These are phyloP conservation scores for Parathielavia hyrcaniae DNA, from an alignment of 495 filamentous ascomycete species.

Conservation along the genomic window DNA sequence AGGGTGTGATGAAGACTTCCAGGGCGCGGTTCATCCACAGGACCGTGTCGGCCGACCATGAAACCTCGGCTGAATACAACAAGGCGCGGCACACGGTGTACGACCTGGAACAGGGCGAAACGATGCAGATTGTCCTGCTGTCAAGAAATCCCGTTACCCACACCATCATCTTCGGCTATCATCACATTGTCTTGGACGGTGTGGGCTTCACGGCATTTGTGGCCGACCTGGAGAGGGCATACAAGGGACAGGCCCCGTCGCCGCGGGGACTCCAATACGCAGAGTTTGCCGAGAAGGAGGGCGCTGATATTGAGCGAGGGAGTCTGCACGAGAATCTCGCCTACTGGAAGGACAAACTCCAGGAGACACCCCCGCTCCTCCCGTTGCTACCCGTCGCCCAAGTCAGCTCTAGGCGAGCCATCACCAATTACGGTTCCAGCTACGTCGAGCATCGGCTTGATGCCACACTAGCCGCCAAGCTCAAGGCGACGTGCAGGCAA, in stretches of 20 bases:
- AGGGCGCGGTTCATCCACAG: slow-evolving; percentile 13
- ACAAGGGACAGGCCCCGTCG: not conserved
- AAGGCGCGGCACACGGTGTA: slow-evolving; percentile 16
- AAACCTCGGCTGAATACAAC: slow-evolving; percentile 1
- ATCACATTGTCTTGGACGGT: slow-evolving; percentile 33
- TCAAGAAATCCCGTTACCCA: slow-evolving; percentile 3
- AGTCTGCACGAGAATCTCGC: slow-evolving; percentile 12
- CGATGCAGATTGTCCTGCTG: slow-evolving; percentile 20
- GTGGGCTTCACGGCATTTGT: slow-evolving; percentile 9
- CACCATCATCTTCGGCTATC: slow-evolving; percentile 25
- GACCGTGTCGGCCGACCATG: not conserved
- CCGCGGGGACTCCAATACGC: not conserved
- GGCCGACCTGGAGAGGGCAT: not conserved
- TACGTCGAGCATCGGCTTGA: not conserved
- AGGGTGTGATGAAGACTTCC: not conserved
- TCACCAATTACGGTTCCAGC: not conserved
- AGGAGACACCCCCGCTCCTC: slow-evolving; percentile 25
- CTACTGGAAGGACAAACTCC: slow-evolving; percentile 37
- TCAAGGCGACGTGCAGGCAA: not conserved
- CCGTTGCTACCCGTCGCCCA: slow-evolving; percentile 35
- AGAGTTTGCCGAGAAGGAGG: not conserved
- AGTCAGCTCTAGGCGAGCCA: not conserved
- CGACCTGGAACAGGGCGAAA: slow-evolving; percentile 21
- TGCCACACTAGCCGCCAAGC: not conserved
- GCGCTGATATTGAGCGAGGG: not conserved